Percentiles rank a stretch among this genome's conserved stretches.
Evolutionary conservation across 441 rosid genomes (phyloP).

Genomic region (Gossypium schwendimanii): DNA sequence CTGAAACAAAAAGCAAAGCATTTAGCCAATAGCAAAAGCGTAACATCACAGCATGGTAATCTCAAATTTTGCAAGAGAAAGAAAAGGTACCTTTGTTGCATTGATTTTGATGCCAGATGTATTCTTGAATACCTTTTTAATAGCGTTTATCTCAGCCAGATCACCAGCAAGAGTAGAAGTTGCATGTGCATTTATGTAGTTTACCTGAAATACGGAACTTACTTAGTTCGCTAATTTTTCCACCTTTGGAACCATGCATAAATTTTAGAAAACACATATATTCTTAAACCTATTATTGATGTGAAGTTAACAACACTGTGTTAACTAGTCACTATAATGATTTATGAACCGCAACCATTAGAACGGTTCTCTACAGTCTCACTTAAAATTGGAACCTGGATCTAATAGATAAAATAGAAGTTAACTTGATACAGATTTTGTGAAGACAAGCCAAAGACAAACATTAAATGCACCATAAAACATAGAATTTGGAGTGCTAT

Average conservation of each 20-base stretch:
- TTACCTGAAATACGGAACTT: conserved; percentile 46
- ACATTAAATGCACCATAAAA: neutral
- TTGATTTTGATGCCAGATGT: conserved; percentile 80
- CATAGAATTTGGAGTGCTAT: neutral
- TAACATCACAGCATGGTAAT: neutral
- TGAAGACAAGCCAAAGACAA: neutral
- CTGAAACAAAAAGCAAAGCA: conserved; percentile 34
- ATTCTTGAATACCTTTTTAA: conserved; percentile 83
- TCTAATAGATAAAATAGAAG: neutral
- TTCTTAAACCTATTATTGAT: neutral
- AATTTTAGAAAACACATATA: neutral
- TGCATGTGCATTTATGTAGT: conserved; percentile 31
- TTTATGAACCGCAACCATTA: neutral
- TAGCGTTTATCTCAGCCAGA: conserved; percentile 92
- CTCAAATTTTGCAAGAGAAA: neutral
- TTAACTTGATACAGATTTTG: neutral
- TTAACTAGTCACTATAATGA: neutral
- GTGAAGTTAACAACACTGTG: neutral
- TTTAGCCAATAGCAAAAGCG: conserved; percentile 9
- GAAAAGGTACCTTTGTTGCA: conserved; percentile 71
- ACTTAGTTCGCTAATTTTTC: conserved; percentile 3
- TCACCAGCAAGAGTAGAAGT: conserved; percentile 96
- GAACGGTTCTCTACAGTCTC: neutral
- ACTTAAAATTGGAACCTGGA: neutral
- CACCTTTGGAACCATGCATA: neutral